phyloP scores from a whole-genome alignment of 192 early-diverging fungal genomes.

The Obelidium mucronatum region DNA sequence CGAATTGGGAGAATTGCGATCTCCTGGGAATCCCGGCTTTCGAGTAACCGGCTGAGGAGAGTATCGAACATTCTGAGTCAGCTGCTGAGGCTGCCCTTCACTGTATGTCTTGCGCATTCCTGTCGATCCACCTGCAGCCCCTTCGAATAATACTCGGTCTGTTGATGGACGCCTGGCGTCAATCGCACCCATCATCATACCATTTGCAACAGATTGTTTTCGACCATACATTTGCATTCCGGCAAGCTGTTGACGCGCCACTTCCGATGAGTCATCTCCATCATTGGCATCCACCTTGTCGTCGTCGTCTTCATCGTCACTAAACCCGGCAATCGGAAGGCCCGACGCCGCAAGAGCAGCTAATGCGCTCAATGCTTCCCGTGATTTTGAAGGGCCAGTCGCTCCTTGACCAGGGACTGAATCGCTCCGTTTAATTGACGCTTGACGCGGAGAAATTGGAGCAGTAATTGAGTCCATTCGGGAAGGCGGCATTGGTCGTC shows the following conservation, averaged over 20 bases:
- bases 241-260: not conserved
- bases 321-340: conserved; percentile 26
- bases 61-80: too few species aligned
- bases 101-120: too few species aligned
- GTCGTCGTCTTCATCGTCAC: conserved; percentile 26
- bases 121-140: not conserved
- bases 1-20: not conserved
- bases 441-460: too few species aligned
- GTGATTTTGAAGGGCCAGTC: conserved; percentile 6
- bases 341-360: not conserved
- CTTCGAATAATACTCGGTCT: not conserved
- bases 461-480: too few species aligned
- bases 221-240: not conserved
- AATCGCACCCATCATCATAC: conserved; percentile 1
- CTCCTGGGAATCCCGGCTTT: not conserved
- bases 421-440: not conserved
- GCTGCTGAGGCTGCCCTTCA: too few species aligned
- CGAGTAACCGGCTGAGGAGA: not conserved
- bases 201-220: not conserved
- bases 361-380: conserved; percentile 11
- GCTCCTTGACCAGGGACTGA: too few species aligned
- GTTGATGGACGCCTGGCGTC: not conserved
- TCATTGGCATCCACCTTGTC: conserved; percentile 8
- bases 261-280: not conserved
- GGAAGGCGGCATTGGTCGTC: not conserved